These are phyloP conservation scores for Conidiobolus coronatus DNA, from an alignment of 371 early-diverging fungal species.

Conservation along the genomic window DNA sequence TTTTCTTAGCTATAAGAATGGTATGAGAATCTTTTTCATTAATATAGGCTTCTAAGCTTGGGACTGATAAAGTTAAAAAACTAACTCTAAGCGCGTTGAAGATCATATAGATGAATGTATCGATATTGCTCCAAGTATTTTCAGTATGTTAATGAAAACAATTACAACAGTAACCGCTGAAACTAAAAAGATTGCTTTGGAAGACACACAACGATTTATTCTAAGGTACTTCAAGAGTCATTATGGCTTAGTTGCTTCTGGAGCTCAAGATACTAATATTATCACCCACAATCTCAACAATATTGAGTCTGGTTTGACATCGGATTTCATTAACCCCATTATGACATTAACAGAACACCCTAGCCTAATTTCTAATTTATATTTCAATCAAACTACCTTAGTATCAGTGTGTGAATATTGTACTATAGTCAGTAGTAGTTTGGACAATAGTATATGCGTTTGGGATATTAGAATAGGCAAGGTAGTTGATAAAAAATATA, in stretches of 20 bases:
- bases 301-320: background rate
- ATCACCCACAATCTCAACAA: conserved; percentile 6
- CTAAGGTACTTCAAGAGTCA: conserved; percentile 7
- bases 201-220: no score
- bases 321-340: conserved; percentile 13
- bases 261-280: conserved; percentile 6
- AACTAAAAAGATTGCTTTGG: no score
- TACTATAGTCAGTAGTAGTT: conserved; percentile 60
- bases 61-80: no score
- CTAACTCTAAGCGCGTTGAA: no score
- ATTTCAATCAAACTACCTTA: conserved; percentile 16
- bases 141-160: no score
- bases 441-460: conserved; percentile 51
- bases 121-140: no score
- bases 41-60: no score
- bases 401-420: conserved; percentile 72
- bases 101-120: no score
- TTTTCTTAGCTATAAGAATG: no score
- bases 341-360: conserved; percentile 24
- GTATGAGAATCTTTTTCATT: no score
- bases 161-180: no score
- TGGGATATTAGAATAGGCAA: conserved; percentile 67
- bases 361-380: conserved; percentile 22
- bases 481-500: conserved; percentile 32
- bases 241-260: conserved; percentile 5